A percentile compares a stretch with the other conserved stretches of the same genome.
Conservation (phyloP, 371 early-diverging fungal genomes). For the Rhizopus stolonifer region DNA sequence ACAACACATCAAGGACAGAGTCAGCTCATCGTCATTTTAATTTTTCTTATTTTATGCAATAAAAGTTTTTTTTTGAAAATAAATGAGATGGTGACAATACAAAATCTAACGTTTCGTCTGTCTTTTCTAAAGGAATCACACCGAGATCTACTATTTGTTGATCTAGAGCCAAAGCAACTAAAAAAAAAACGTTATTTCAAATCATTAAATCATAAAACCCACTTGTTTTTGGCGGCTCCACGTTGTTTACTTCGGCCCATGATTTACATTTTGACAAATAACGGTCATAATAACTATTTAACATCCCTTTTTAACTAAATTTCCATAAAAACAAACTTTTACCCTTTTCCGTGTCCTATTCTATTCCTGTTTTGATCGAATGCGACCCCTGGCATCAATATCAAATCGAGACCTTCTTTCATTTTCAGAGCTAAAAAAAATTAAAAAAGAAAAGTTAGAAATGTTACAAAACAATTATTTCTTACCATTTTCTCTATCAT, state of each 20-base stretch:
- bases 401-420: conserved; percentile 56
- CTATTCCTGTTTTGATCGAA: conserved; percentile 65
- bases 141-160: conserved; percentile 54
- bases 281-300: conserved; percentile 49
- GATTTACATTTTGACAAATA: conserved; percentile 31
- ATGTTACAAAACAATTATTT: too few species aligned
- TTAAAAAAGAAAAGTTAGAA: too few species aligned
- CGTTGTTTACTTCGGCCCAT: conserved; percentile 30
- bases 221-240: conserved; percentile 32
- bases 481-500: conserved; percentile 60
- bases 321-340: conserved; percentile 12
- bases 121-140: conserved; percentile 41
- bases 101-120: conserved; percentile 37
- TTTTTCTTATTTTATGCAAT: conserved; percentile 6
- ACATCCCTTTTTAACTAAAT: too few species aligned
- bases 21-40: conserved; percentile 34
- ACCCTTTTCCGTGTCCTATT: conserved; percentile 77
- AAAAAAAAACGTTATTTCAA: not conserved
- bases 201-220: not conserved
- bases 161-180: conserved; percentile 59
- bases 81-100: conserved; percentile 34
- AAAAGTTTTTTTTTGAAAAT: conserved; percentile 17
- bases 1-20: conserved; percentile 63
- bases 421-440: conserved; percentile 44
- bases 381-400: conserved; percentile 68